These are phyloP conservation scores for Phytophthora cactorum DNA, from an alignment of 352 stramenopile genomes.

Conservation along the genomic window DNA sequence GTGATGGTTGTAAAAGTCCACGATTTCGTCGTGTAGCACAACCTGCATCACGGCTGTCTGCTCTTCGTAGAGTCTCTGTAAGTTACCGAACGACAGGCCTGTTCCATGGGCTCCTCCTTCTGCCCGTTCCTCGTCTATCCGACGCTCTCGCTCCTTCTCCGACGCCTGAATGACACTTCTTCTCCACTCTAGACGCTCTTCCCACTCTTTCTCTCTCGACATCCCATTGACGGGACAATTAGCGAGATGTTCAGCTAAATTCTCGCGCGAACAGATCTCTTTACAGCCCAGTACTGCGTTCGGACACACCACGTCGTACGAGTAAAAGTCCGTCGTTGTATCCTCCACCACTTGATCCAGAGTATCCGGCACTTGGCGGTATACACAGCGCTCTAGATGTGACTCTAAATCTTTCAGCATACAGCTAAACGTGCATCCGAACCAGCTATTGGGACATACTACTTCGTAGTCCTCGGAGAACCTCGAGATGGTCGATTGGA, in stretches of 20 bases:
- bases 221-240: slow-evolving; percentile 75
- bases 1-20: slow-evolving; percentile 61
- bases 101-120: slow-evolving; percentile 31
- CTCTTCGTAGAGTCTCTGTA: slow-evolving; percentile 84
- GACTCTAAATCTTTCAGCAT: slow-evolving; percentile 82
- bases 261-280: slow-evolving; percentile 78
- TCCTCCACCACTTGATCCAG: slow-evolving; percentile 71
- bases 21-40: slow-evolving; percentile 81
- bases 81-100: slow-evolving; percentile 62
- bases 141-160: slow-evolving; percentile 71
- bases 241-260: slow-evolving; percentile 66
- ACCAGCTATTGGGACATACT: slow-evolving; percentile 87
- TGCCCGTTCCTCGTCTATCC: slow-evolving; percentile 63
- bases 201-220: slow-evolving; percentile 78
- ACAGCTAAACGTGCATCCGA: slow-evolving; percentile 86
- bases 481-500: slow-evolving; percentile 83
- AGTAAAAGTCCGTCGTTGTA: slow-evolving; percentile 67
- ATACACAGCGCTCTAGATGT: slow-evolving; percentile 72
- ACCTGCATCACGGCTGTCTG: slow-evolving; percentile 81
- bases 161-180: slow-evolving; percentile 75
- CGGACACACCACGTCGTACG: slow-evolving; percentile 86
- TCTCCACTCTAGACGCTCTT: slow-evolving; percentile 73
- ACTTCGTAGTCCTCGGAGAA: slow-evolving; percentile 86
- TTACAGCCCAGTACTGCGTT: slow-evolving; percentile 84
- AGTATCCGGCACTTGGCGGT: slow-evolving; percentile 79